Conservation (phyloP, 2,329 filamentous ascomycete genomes). For the Xenosphaeropsis pyriputrescens region DNA sequence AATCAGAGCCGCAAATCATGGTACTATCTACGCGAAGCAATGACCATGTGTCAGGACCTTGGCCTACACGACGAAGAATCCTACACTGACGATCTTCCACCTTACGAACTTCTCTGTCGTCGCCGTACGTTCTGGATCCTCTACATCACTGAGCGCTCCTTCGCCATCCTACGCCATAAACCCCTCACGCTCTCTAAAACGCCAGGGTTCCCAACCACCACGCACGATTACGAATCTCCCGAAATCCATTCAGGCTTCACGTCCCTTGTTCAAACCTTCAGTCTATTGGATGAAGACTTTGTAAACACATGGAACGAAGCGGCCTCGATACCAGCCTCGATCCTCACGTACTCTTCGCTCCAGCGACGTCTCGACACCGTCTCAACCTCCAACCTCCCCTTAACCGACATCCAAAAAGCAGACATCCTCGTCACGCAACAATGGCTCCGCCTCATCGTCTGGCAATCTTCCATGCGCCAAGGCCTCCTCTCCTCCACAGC, state of each 20-base stretch:
- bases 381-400: slow-evolving; percentile 10
- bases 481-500: slow-evolving; percentile 45
- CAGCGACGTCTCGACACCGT: slow-evolving; percentile 34
- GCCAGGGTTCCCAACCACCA: slow-evolving; percentile 36
- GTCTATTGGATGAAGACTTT: slow-evolving; percentile 48
- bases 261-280: slow-evolving; percentile 44
- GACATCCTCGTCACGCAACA: slow-evolving; percentile 57
- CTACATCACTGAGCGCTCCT: slow-evolving; percentile 46
- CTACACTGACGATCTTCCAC: slow-evolving; percentile 28
- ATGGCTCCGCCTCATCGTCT: slow-evolving; percentile 58
- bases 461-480: slow-evolving; percentile 55
- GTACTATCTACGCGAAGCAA: slow-evolving; percentile 45
- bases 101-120: slow-evolving; percentile 35
- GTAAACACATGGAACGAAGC: slow-evolving; percentile 50
- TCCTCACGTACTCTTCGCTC: slow-evolving; percentile 26
- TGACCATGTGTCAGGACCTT: slow-evolving; percentile 42
- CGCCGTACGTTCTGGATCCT: slow-evolving; percentile 46
- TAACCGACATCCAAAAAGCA: slow-evolving; percentile 51
- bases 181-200: slow-evolving; percentile 46
- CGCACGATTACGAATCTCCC: slow-evolving; percentile 33
- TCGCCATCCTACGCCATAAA: slow-evolving; percentile 47
- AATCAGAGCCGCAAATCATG: slow-evolving; percentile 43
- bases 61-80: slow-evolving; percentile 41
- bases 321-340: slow-evolving; percentile 23
- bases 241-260: slow-evolving; percentile 42